Percentiles rank a stretch among this genome's conserved stretches.
These are phyloP conservation scores for Beta vulgaris DNA, from an alignment of 148 eudicot genomes.

Conservation along the genomic window DNA sequence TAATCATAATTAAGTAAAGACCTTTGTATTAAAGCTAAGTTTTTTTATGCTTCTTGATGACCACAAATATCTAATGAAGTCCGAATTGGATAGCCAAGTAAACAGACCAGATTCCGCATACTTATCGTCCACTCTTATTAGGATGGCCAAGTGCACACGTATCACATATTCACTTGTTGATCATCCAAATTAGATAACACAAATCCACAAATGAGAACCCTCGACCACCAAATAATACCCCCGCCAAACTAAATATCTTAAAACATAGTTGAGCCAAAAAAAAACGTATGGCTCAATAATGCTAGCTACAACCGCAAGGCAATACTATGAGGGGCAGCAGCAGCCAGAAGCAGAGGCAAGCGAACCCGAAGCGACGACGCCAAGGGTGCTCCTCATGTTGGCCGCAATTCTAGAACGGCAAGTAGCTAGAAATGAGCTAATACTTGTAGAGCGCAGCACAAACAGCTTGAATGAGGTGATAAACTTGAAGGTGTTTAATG, in stretches of 20 bases:
- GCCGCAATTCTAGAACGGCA: constrained; percentile 59
- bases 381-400: constrained; percentile 61
- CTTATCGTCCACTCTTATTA: not conserved
- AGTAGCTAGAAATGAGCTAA: constrained; percentile 67
- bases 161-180: not conserved
- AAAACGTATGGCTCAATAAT: not conserved
- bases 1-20: too few relatives aligned
- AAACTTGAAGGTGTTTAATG: constrained; percentile 65
- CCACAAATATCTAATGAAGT: too few relatives aligned
- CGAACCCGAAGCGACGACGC: constrained; percentile 28
- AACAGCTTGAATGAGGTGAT: constrained; percentile 31
- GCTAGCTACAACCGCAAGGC: not conserved
- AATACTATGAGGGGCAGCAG: not conserved
- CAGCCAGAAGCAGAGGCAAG: not conserved
- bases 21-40: too few relatives aligned
- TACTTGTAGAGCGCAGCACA: constrained; percentile 17
- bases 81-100: not conserved
- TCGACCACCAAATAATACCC: not conserved
- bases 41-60: too few relatives aligned
- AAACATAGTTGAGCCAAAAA: not conserved
- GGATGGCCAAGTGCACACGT: not conserved
- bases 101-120: not conserved
- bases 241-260: not conserved
- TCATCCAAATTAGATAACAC: not conserved
- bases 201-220: not conserved